Percentiles rank a stretch among this genome's conserved stretches.
phyloP scores from a whole-genome alignment of 805 yeast genomes.

The Schwanniomyces occidentalis region DNA sequence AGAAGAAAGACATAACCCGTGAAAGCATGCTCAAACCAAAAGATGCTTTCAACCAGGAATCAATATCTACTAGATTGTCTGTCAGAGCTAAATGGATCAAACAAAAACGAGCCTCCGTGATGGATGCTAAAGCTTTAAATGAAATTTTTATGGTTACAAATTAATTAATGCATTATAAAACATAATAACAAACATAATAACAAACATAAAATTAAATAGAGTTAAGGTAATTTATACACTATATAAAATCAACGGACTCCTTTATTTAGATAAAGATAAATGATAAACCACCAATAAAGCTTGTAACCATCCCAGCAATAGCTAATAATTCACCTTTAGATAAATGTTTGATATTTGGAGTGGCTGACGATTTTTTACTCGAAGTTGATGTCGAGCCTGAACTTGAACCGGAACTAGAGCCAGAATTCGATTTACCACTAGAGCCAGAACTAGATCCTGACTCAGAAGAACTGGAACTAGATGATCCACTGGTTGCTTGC shows the following conservation, averaged over 20 bases:
- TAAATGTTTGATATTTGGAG: constrained; percentile 19
- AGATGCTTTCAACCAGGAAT: constrained; percentile 1
- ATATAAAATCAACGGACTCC: too few relatives aligned
- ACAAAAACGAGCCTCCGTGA: constrained; percentile 88
- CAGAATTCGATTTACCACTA: constrained; percentile 21
- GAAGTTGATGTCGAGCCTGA: constrained; percentile 27
- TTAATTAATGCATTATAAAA: too few relatives aligned
- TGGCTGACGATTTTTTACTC: constrained; percentile 17
- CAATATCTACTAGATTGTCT: constrained; percentile 43
- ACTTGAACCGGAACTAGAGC: constrained; percentile 18
- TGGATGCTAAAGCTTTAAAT: constrained; percentile 84
- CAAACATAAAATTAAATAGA: too few relatives aligned
- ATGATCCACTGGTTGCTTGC: constrained; percentile 15
- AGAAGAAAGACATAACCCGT: constrained; percentile 24
- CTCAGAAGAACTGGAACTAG: constrained; percentile 11
- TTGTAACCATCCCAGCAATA: constrained; percentile 30
- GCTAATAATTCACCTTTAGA: constrained; percentile 32
- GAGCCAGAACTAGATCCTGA: constrained; percentile 21
- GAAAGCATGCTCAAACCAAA: constrained; percentile 25
- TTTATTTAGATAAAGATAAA: constrained; percentile 22
- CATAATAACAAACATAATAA: too few relatives aligned
- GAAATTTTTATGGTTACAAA: constrained; percentile 88
- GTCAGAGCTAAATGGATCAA: constrained; percentile 85
- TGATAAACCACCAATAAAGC: constrained; percentile 46
- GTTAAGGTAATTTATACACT: neutral